Evolutionary conservation across 768 basidiomycete genomes (phyloP).

Genomic region (Russula sp.): DNA sequence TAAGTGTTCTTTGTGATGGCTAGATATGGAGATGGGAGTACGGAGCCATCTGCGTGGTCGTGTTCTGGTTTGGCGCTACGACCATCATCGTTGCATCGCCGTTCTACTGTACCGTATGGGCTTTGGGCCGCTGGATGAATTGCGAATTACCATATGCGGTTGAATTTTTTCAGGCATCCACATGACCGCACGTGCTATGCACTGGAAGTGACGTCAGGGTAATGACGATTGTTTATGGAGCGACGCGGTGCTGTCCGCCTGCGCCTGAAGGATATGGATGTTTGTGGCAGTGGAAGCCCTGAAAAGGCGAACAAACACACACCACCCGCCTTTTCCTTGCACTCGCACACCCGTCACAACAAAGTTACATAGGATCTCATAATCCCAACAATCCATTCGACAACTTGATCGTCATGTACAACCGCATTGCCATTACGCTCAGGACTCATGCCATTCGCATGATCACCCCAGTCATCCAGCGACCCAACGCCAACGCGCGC

Average conservation of each 20-base stretch:
- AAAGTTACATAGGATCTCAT: neutral
- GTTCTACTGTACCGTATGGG: too few species aligned
- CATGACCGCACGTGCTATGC: constrained; percentile 28
- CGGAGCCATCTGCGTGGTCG: too few species aligned
- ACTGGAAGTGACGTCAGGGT: constrained; percentile 34
- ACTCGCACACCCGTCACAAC: neutral
- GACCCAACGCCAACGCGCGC: neutral
- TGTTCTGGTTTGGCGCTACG: too few species aligned
- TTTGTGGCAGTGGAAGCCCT: neutral
- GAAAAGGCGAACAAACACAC: neutral
- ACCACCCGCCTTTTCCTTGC: too few species aligned
- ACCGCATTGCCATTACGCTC: neutral
- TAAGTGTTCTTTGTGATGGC: too few species aligned
- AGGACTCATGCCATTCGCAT: constrained; percentile 3
- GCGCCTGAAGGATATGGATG: neutral
- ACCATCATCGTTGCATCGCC: too few species aligned
- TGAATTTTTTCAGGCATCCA: constrained; percentile 21
- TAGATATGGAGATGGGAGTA: too few species aligned
- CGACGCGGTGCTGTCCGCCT: neutral
- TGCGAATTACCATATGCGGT: constrained; percentile 11
- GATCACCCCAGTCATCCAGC: neutral
- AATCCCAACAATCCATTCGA: neutral
- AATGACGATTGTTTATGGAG: constrained; percentile 45
- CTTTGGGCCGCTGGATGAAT: too few species aligned
- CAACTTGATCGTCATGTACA: neutral